A percentile compares a stretch with the other conserved stretches of the same genome.
Evolutionary conservation across 441 rosid genomes (phyloP).

Genomic region (Gossypium aridum): DNA sequence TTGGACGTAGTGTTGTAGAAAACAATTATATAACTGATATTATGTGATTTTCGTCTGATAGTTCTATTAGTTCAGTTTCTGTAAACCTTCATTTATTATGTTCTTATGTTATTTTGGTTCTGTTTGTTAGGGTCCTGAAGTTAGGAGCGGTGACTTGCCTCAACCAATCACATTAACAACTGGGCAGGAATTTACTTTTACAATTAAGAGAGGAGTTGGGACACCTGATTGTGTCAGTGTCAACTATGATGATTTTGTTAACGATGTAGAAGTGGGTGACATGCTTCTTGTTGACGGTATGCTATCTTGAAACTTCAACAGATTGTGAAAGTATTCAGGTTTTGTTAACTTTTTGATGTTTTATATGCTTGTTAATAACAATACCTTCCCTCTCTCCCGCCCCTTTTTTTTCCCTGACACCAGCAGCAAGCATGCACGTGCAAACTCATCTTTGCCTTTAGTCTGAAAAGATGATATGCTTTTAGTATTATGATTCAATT

Average conservation of each 20-base stretch:
- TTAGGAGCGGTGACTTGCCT: constrained; percentile 97
- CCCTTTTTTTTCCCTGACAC: neutral
- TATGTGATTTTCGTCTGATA: neutral
- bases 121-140: constrained; percentile 82
- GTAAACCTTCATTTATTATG: neutral
- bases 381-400: neutral
- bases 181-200: constrained; percentile 95
- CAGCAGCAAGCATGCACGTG: neutral
- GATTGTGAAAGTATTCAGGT: neutral
- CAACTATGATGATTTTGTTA: constrained; percentile 94
- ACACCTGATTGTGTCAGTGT: constrained; percentile 83
- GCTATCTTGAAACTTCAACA: constrained; percentile 8
- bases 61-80: neutral
- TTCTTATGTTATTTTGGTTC: neutral
- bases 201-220: constrained; percentile 83
- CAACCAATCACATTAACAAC: constrained; percentile 61
- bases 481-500: neutral
- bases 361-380: neutral
- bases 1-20: neutral
- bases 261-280: constrained; percentile 87
- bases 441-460: neutral
- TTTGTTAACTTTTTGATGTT: neutral
- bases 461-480: neutral
- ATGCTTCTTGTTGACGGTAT: constrained; percentile 99
- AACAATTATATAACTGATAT: neutral